Evolutionary conservation across 192 early-diverging fungal species (phyloP).

Genomic region (Coemansia sp.): DNA sequence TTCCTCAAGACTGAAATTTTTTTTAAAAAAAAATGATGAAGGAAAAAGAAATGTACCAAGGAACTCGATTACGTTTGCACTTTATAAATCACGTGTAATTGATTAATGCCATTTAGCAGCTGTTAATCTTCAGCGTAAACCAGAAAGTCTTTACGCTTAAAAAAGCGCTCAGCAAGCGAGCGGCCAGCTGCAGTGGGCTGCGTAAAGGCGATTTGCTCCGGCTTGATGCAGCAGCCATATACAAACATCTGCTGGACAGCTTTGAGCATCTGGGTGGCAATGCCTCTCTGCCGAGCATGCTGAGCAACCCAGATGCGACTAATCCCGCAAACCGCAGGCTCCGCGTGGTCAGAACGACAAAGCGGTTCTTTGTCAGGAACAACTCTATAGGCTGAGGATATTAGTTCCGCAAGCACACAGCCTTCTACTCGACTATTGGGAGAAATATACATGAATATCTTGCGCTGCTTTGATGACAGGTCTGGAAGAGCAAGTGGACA

Average conservation of each 20-base stretch:
- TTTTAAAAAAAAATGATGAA: background rate
- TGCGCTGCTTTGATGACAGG: conserved; percentile 19
- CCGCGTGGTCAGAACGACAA: conserved; percentile 1
- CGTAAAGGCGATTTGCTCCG: conserved; percentile 50
- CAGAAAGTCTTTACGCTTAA: conserved; percentile 53
- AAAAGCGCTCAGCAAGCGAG: conserved; percentile 46
- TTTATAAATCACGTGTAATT: background rate
- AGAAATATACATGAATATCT: conserved; percentile 49
- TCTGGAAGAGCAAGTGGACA: conserved; percentile 17
- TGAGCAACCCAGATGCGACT: conserved; percentile 58
- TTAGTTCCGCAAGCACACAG: conserved; percentile 54
- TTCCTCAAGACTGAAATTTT: background rate
- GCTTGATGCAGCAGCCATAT: conserved; percentile 41
- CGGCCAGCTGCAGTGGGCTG: conserved; percentile 55
- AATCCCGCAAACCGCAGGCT: conserved; percentile 49
- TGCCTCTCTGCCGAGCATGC: conserved; percentile 41
- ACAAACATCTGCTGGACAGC: conserved; percentile 42
- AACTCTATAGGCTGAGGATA: conserved; percentile 22
- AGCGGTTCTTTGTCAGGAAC: background rate
- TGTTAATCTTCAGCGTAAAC: conserved; percentile 49
- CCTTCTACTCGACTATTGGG: conserved; percentile 30
- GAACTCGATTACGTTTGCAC: background rate
- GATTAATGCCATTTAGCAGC: no score
- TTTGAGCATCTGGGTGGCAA: conserved; percentile 44
- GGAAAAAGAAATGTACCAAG: background rate